phyloP scores from a whole-genome alignment of 75 land plant species.

The Pseudotsuga menziesii region DNA sequence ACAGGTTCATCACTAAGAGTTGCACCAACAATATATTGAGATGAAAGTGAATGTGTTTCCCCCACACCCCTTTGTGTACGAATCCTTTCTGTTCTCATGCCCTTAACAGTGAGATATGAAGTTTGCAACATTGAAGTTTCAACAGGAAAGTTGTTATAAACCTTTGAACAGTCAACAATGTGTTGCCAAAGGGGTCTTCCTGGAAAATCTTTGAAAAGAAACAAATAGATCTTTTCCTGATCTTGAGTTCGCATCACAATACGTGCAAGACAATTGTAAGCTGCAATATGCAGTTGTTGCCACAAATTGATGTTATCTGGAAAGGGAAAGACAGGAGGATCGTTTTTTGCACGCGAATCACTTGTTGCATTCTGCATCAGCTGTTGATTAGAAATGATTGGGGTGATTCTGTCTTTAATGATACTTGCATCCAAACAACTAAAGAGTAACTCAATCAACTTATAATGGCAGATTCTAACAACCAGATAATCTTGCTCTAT shows the following conservation, averaged over 20 bases:
- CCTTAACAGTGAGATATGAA: slow-evolving; percentile 18
- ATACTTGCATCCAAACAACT: slow-evolving; percentile 13
- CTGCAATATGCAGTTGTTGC: slow-evolving; percentile 40
- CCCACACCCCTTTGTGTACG: not conserved
- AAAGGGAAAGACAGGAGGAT: slow-evolving; percentile 24
- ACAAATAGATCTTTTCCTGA: slow-evolving; percentile 24
- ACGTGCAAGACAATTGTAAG: slow-evolving; percentile 42
- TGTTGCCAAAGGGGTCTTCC: slow-evolving; percentile 37
- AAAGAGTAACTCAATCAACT: slow-evolving; percentile 27
- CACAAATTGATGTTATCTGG: slow-evolving; percentile 32
- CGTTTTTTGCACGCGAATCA: slow-evolving; percentile 35
- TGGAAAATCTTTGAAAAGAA: slow-evolving; percentile 28
- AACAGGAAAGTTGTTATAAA: slow-evolving; percentile 44
- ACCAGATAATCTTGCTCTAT: slow-evolving; percentile 29
- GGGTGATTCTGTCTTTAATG: slow-evolving; percentile 33
- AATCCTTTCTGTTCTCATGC: slow-evolving; percentile 21
- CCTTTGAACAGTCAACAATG: slow-evolving; percentile 36
- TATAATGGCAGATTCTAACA: slow-evolving; percentile 28
- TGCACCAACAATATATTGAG: slow-evolving; percentile 40
- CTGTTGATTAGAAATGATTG: slow-evolving; percentile 17
- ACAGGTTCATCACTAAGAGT: slow-evolving; percentile 47
- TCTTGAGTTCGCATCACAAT: slow-evolving; percentile 34
- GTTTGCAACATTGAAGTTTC: slow-evolving; percentile 25
- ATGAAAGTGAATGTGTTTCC: slow-evolving; percentile 21
- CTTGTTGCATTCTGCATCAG: slow-evolving; percentile 29